These are phyloP conservation scores for Dendrocalamus latiflorus DNA, from an alignment of 202 grass and related monocot genomes.

Conservation along the genomic window DNA sequence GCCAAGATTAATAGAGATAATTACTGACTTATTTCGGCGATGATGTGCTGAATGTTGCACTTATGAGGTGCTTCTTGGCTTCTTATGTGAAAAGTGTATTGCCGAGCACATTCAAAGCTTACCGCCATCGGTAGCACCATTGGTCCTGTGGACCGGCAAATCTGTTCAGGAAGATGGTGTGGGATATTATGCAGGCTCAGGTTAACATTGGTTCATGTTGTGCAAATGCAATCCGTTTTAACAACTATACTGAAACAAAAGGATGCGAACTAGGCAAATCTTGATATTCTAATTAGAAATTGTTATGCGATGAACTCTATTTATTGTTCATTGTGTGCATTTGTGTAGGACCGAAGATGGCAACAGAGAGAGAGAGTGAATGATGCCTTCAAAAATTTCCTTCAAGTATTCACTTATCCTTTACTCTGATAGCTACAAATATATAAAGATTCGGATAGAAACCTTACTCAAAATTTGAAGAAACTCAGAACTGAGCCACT, in stretches of 20 bases:
- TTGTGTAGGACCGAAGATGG: too few species aligned
- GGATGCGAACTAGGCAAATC: neutral
- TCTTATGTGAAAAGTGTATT: conserved; percentile 36
- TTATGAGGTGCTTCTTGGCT: neutral
- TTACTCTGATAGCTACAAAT: too few species aligned
- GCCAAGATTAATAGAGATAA: too few species aligned
- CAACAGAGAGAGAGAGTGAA: too few species aligned
- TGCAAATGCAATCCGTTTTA: neutral
- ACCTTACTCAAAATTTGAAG: too few species aligned
- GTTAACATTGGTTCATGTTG: neutral
- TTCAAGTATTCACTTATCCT: too few species aligned
- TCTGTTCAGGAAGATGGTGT: neutral
- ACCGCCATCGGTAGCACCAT: neutral
- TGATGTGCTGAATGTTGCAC: neutral
- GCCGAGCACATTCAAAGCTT: neutral
- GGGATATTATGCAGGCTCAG: neutral
- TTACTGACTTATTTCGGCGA: neutral
- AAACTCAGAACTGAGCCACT: too few species aligned
- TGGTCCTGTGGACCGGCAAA: neutral
- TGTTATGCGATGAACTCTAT: neutral
- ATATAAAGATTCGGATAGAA: too few species aligned
- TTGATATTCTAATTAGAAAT: neutral
- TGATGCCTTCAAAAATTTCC: too few species aligned
- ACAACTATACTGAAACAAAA: neutral
- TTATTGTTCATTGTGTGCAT: neutral